Percentiles rank a stretch among this genome's conserved stretches.
Conservation (phyloP, 257 asterid genomes). For the Verbascum thapsus region DNA sequence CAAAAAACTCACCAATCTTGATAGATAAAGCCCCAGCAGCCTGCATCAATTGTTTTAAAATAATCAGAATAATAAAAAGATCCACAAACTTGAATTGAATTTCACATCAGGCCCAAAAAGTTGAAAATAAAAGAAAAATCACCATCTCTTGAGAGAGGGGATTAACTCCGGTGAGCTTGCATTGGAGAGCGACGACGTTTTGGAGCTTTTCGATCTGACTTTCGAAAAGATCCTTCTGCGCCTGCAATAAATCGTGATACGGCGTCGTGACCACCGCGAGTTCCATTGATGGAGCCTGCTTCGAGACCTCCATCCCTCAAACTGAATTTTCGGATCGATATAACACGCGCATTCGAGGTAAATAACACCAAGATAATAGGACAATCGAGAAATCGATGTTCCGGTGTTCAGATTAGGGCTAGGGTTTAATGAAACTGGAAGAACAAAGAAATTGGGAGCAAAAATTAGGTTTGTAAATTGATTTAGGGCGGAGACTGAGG, state of each 20-base stretch:
- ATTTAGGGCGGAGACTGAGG: too few species aligned
- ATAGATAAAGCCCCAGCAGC: constrained; percentile 98
- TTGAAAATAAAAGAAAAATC: constrained; percentile 40
- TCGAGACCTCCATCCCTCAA: constrained; percentile 46
- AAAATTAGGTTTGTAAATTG: too few species aligned
- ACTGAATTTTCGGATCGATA: constrained; percentile 26
- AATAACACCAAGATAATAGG: neutral
- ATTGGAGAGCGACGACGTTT: constrained; percentile 69
- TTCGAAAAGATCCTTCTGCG: constrained; percentile 62
- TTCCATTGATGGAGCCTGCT: constrained; percentile 50
- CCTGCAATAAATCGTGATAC: constrained; percentile 52
- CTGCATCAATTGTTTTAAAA: constrained; percentile 48
- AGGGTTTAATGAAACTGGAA: too few species aligned
- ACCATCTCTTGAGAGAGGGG: constrained; percentile 99
- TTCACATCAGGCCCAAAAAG: neutral
- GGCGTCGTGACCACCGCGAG: constrained; percentile 55
- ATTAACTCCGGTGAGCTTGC: constrained; percentile 91
- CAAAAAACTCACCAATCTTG: constrained; percentile 71
- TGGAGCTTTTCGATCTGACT: constrained; percentile 79
- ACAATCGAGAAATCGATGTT: too few species aligned
- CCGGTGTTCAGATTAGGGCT: too few species aligned
- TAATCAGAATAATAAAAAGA: constrained; percentile 11
- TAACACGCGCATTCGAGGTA: constrained; percentile 28
- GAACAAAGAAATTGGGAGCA: too few species aligned
- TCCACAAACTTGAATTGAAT: constrained; percentile 1